Conservation (phyloP, 1,284 basidiomycete genomes). For the Moniliella sp. region DNA sequence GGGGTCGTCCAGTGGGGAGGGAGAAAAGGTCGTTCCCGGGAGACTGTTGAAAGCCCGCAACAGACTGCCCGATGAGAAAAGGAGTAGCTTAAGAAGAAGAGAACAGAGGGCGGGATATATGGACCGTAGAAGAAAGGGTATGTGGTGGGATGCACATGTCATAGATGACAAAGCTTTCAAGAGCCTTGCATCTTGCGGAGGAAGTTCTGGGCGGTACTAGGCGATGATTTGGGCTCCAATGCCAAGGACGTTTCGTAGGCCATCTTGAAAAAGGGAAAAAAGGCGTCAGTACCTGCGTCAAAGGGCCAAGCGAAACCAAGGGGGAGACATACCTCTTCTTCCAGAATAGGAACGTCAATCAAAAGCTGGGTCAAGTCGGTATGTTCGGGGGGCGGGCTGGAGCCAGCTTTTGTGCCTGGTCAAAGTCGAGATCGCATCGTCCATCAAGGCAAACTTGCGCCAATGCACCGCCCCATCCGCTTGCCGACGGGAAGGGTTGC, state of each 20-base stretch:
- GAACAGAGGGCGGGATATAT: too few species aligned
- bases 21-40: too few species aligned
- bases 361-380: slow-evolving; percentile 11
- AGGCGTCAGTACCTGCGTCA: background rate
- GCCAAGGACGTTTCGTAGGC: slow-evolving; percentile 11
- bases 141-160: too few species aligned
- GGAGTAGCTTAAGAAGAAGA: too few species aligned
- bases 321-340: slow-evolving; percentile 11
- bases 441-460: slow-evolving; percentile 23
- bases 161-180: too few species aligned
- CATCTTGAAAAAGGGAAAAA: too few species aligned
- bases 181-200: background rate
- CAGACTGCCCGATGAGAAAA: too few species aligned
- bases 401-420: slow-evolving; percentile 17
- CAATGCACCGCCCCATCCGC: slow-evolving; percentile 20
- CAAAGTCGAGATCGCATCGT: slow-evolving; percentile 22
- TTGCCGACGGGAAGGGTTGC: slow-evolving; percentile 15
- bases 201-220: background rate
- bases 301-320: background rate
- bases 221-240: slow-evolving; percentile 9
- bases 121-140: too few species aligned
- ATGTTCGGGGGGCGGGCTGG: slow-evolving; percentile 4
- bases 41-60: too few species aligned
- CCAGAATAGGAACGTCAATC: slow-evolving; percentile 13
- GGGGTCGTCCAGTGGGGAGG: too few species aligned